Conservation (phyloP, 345 rosid genomes). For the Durio zibethinus region DNA sequence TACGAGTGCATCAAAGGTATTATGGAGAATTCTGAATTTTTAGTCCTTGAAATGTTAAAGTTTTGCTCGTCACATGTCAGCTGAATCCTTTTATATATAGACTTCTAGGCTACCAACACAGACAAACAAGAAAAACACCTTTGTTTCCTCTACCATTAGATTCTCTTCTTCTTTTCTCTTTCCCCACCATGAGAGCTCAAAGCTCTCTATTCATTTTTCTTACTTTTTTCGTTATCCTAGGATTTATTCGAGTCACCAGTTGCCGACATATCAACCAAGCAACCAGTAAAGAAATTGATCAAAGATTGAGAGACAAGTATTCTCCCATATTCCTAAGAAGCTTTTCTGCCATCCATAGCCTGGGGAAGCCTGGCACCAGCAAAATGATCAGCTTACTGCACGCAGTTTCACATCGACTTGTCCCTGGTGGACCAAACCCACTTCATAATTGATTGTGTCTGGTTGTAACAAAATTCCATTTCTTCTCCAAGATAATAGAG, state of each 20-base stretch:
- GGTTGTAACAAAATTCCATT: neutral
- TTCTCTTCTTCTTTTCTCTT: neutral
- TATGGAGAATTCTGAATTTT: neutral
- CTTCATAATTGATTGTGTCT: constrained; percentile 30
- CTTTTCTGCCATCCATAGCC: constrained; percentile 14
- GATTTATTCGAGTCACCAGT: neutral
- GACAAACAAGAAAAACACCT: neutral
- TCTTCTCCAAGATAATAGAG: neutral
- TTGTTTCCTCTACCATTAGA: neutral
- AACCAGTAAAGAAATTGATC: constrained; percentile 7
- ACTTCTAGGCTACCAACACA: neutral
- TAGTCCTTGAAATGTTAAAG: too few species aligned
- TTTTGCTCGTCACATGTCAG: neutral
- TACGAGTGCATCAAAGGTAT: neutral
- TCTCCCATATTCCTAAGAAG: constrained; percentile 4
- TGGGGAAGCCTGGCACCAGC: constrained; percentile 5
- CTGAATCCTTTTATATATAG: neutral
- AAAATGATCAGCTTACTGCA: constrained; percentile 1
- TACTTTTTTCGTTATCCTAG: constrained; percentile 8
- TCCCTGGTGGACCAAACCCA: constrained; percentile 38
- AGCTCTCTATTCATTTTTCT: constrained; percentile 8
- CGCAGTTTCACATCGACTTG: constrained; percentile 24
- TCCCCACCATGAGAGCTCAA: constrained; percentile 11
- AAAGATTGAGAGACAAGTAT: neutral
- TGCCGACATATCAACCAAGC: constrained; percentile 15